Base-by-base conservation (phyloP, 1,139 yeast genomes). In the Protomyces macrosporus region DNA sequence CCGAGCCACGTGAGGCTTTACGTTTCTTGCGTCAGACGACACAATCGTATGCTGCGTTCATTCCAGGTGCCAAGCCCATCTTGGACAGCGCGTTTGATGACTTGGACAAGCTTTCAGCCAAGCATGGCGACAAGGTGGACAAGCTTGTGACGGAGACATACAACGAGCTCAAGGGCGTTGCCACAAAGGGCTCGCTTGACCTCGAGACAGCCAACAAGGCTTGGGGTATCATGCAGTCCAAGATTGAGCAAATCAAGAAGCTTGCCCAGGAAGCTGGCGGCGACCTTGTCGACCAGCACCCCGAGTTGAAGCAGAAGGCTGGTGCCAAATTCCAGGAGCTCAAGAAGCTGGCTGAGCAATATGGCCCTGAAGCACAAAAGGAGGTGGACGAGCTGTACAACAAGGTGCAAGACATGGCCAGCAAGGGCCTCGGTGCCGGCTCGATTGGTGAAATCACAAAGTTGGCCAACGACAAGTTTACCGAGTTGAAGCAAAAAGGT, bases 61-160 rank as follows among this genome's bases (percentile, higher is more conserved):
- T 60, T n/a, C 63, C 63, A 3, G 63, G 63, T n/a, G 63, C 63
- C 14, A 60, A 60, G 50, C 53, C 53, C n/a, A 39, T 60, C 54
- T 35, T 60, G 35, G 63, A 60, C 39, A 32, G 53, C 32, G 63
- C 58, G 32, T 60, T 60, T 48, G 58, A 60, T 42, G 58, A 60
- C 30, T 48, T 60, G 37, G 63, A 60, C 58, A 54, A 60, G 58
- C 39, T 60, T 35, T 39, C 52, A 10, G 58, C 45, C 50, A 60
- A 60, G 58, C 63, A 60, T 39, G 63, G 63, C 12, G 63, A 60
- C 54, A 54, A 60, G 63, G 63, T 60, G n/a, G 63, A 60, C 63
- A 60, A 60, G 58, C 50, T 60, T 34, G 63, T 60, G 34, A 45
- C 58, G 14, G 63, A 60, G 39, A 53, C 63, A 3, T 60, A 60